A percentile compares a stretch with the other conserved stretches of the same genome.
phyloP scores from a whole-genome alignment of 2,329 filamentous ascomycete species.

The Epichloe coenophiala region DNA sequence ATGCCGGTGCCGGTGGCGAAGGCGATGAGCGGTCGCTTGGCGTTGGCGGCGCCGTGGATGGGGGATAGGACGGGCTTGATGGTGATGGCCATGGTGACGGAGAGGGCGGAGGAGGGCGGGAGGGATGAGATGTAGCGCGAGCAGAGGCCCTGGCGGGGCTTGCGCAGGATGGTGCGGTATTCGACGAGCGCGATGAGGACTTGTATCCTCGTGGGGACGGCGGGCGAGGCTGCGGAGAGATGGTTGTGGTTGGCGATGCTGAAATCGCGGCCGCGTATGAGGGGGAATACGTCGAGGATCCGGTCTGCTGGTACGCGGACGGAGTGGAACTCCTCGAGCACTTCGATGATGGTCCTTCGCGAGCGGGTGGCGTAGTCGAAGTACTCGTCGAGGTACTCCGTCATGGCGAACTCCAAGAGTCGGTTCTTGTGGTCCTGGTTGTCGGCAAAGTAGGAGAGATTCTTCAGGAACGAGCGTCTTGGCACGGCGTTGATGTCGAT shows the following conservation, averaged over 20 bases:
- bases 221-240: slow-evolving; percentile 11
- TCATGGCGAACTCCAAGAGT: slow-evolving; percentile 68
- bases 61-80: slow-evolving; percentile 34
- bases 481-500: slow-evolving; percentile 86
- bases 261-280: slow-evolving; percentile 81
- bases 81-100: slow-evolving; percentile 47
- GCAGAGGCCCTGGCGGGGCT: slow-evolving; percentile 74
- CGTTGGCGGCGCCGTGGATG: slow-evolving; percentile 24
- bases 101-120: slow-evolving; percentile 40
- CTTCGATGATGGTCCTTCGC: slow-evolving; percentile 79
- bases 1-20: slow-evolving; percentile 79
- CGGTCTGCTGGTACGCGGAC: slow-evolving; percentile 69
- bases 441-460: slow-evolving; percentile 60
- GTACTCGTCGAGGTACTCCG: slow-evolving; percentile 74
- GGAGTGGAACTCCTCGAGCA: slow-evolving; percentile 77
- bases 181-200: slow-evolving; percentile 80
- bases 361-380: slow-evolving; percentile 93
- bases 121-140: slow-evolving; percentile 71
- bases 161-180: slow-evolving; percentile 77
- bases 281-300: slow-evolving; percentile 59
- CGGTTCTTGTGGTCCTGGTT: slow-evolving; percentile 66
- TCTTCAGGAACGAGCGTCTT: slow-evolving; percentile 70
- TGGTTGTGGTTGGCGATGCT: slow-evolving; percentile 70
- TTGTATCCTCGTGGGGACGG: slow-evolving; percentile 35
- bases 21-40: slow-evolving; percentile 50